These are phyloP conservation scores for Eucalyptus cloeziana DNA, from an alignment of 345 rosid species.

Conservation along the genomic window DNA sequence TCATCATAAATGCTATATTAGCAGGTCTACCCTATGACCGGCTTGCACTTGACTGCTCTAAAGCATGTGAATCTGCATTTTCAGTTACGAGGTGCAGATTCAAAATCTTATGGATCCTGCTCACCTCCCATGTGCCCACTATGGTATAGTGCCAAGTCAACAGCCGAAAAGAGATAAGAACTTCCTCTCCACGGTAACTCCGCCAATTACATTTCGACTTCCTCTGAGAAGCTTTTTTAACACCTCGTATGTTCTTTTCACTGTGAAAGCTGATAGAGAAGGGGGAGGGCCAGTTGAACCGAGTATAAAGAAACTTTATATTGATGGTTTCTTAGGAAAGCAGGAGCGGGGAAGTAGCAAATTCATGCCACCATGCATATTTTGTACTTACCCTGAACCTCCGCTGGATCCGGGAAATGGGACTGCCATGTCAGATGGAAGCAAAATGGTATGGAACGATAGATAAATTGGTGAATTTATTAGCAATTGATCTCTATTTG, in stretches of 20 bases:
- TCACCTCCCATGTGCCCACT: slow-evolving; percentile 87
- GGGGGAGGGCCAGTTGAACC: slow-evolving; percentile 71
- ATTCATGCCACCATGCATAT: slow-evolving; percentile 65
- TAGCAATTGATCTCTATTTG: neutral
- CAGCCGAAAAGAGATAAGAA: slow-evolving; percentile 23
- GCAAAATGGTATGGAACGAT: slow-evolving; percentile 16
- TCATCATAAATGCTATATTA: neutral
- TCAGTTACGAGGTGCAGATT: slow-evolving; percentile 65
- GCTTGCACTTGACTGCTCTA: neutral
- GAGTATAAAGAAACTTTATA: slow-evolving; percentile 29
- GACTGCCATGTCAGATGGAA: slow-evolving; percentile 16
- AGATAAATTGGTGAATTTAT: neutral
- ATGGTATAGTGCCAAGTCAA: slow-evolving; percentile 42
- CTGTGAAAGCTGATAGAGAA: slow-evolving; percentile 77
- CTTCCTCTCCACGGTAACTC: neutral
- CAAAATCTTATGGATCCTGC: slow-evolving; percentile 93
- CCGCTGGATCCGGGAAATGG: slow-evolving; percentile 25
- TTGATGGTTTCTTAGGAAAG: slow-evolving; percentile 40
- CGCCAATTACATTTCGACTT: neutral
- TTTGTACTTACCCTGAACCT: slow-evolving; percentile 29
- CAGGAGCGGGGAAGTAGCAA: slow-evolving; percentile 46
- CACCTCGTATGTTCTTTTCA: neutral
- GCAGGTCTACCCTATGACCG: neutral
- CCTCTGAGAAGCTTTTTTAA: neutral
- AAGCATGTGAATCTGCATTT: neutral